These are phyloP conservation scores for Fusarium buharicum DNA, from an alignment of 2,329 filamentous ascomycete genomes.

Conservation along the genomic window DNA sequence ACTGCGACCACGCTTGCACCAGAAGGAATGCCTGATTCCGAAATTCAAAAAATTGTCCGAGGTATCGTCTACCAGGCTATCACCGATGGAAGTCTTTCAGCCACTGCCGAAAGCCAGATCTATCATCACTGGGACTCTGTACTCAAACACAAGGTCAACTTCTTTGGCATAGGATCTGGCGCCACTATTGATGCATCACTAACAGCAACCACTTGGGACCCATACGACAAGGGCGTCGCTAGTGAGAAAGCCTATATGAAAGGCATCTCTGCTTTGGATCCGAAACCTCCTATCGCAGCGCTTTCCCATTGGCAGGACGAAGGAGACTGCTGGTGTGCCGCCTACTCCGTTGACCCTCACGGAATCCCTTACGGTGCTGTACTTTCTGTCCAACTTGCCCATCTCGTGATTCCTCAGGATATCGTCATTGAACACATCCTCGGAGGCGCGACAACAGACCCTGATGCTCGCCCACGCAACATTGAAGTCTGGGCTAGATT, in stretches of 20 bases:
- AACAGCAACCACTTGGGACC: conserved; percentile 69
- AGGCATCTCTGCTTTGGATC: conserved; percentile 35
- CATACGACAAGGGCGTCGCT: conserved; percentile 34
- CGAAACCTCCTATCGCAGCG: conserved; percentile 61
- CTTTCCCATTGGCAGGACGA: conserved; percentile 77
- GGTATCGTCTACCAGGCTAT: conserved; percentile 57
- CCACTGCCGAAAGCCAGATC: conserved; percentile 59
- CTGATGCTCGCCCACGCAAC: conserved; percentile 70
- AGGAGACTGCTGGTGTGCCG: conserved; percentile 89
- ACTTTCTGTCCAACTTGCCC: conserved; percentile 70
- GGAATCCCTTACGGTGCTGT: conserved; percentile 65
- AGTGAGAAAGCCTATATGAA: conserved; percentile 21
- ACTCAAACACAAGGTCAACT: conserved; percentile 73
- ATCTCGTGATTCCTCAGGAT: conserved; percentile 71
- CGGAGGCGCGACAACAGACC: conserved; percentile 68
- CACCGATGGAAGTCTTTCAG: conserved; percentile 58
- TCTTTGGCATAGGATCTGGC: conserved; percentile 73
- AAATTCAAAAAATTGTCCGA: conserved; percentile 56
- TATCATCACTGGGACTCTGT: conserved; percentile 55
- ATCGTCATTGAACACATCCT: conserved; percentile 79
- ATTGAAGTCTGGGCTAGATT: conserved; percentile 77
- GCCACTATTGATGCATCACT: conserved; percentile 69
- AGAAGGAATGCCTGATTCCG: conserved; percentile 51
- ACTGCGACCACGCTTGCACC: conserved; percentile 42
- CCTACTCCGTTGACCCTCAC: conserved; percentile 53